phyloP scores from a whole-genome alignment of 345 rosid genomes.

The Boechera divaricarpa region DNA sequence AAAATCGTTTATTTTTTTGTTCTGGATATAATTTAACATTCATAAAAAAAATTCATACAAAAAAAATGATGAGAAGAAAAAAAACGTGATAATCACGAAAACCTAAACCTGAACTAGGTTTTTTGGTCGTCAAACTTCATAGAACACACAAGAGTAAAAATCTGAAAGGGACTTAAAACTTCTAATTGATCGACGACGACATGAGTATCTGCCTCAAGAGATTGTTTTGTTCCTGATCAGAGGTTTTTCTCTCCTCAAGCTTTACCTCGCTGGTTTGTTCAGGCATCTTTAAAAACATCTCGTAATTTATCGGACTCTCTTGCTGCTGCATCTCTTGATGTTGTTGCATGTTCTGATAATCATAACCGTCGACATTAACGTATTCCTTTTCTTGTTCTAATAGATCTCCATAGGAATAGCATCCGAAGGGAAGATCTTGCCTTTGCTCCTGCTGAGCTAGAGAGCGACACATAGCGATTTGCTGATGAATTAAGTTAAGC shows the following conservation, averaged over 20 bases:
- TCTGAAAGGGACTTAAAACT: background rate
- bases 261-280: constrained; percentile 2
- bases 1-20: no score
- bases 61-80: background rate
- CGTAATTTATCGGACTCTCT: constrained; percentile 13
- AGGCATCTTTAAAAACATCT: constrained; percentile 16
- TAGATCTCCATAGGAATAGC: background rate
- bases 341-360: constrained; percentile 15
- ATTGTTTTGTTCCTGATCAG: constrained; percentile 8
- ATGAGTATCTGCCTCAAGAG: constrained; percentile 9
- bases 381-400: constrained; percentile 8
- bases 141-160: background rate
- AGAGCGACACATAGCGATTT: constrained; percentile 28
- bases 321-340: constrained; percentile 18
- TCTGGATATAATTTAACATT: no score
- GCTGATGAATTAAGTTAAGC: constrained; percentile 30
- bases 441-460: constrained; percentile 18
- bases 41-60: no score
- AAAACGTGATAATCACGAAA: background rate
- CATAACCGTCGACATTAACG: background rate
- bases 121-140: background rate
- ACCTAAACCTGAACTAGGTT: constrained; percentile 6
- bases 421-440: constrained; percentile 9
- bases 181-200: background rate
- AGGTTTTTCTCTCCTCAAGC: constrained; percentile 27